These are phyloP conservation scores for Olyra latifolia DNA, from an alignment of 176 grass and related monocot species.

Conservation along the genomic window DNA sequence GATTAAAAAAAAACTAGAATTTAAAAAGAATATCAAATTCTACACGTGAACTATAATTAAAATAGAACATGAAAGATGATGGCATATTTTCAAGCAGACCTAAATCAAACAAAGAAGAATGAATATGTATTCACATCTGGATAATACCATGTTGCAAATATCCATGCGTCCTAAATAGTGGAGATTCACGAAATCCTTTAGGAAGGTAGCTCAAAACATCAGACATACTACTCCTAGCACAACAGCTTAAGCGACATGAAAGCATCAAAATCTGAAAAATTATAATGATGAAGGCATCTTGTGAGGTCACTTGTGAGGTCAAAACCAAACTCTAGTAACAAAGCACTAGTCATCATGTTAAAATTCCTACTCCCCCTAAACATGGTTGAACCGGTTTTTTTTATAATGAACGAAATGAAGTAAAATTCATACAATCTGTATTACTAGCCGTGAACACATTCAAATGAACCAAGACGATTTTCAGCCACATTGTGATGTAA, in stretches of 20 bases:
- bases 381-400: not conserved
- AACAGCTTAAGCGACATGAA: not conserved
- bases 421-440: not conserved
- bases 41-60: not conserved
- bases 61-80: too few species aligned
- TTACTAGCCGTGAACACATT: not conserved
- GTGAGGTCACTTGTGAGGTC: too few species aligned
- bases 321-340: not conserved
- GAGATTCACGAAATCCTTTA: not conserved
- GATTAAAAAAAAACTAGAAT: not conserved
- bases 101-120: not conserved
- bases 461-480: not conserved
- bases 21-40: not conserved
- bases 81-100: not conserved
- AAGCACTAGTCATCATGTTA: not conserved
- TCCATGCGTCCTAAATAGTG: not conserved
- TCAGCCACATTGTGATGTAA: not conserved
- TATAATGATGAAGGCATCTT: not conserved
- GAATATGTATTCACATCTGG: not conserved
- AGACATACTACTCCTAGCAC: not conserved
- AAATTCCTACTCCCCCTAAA: not conserved
- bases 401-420: not conserved
- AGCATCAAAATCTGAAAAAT: not conserved
- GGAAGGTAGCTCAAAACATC: not conserved
- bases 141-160: not conserved